phyloP scores from a whole-genome alignment of 345 rosid species.

The Lumnitzera littorea region DNA sequence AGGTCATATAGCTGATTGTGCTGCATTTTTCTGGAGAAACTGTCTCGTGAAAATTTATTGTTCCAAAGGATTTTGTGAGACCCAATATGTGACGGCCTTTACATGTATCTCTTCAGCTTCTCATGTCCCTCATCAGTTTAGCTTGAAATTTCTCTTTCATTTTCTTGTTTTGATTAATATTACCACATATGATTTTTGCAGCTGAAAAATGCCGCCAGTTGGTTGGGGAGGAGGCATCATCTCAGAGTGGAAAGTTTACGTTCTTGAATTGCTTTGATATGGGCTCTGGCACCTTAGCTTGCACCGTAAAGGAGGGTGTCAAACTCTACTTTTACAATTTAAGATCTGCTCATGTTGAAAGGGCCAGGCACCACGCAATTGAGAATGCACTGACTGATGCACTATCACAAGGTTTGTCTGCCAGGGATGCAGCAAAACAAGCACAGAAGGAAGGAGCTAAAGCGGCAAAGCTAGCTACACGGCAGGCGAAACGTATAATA shows the following conservation, averaged over 20 bases:
- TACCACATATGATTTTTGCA: conserved; percentile 9
- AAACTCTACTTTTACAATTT: conserved; percentile 83
- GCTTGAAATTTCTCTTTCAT: too few species aligned
- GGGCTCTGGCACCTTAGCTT: conserved; percentile 77
- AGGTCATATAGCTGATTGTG: too few species aligned
- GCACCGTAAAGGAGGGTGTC: conserved; percentile 80
- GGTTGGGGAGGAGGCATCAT: conserved; percentile 73
- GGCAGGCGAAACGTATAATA: conserved; percentile 68
- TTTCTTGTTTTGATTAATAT: too few species aligned
- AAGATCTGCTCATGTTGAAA: conserved; percentile 74
- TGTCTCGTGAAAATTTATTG: too few species aligned
- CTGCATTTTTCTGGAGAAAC: too few species aligned
- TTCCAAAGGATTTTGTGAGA: too few species aligned
- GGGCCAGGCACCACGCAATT: conserved; percentile 46
- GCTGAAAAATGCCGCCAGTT: conserved; percentile 88
- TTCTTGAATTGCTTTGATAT: conserved; percentile 83
- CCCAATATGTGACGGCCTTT: too few species aligned
- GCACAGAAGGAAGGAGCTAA: conserved; percentile 75
- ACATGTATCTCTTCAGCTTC: too few species aligned
- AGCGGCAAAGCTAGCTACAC: conserved; percentile 75
- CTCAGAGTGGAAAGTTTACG: conserved; percentile 88
- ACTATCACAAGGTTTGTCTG: conserved; percentile 47
- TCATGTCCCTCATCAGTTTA: too few species aligned
- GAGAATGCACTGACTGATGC: conserved; percentile 66
- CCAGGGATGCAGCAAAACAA: conserved; percentile 58